A percentile compares a stretch with the other conserved stretches of the same genome.
These are phyloP conservation scores for Bolboschoenoplectus hybrid DNA, from an alignment of 202 grass and related monocot species.

Conservation along the genomic window DNA sequence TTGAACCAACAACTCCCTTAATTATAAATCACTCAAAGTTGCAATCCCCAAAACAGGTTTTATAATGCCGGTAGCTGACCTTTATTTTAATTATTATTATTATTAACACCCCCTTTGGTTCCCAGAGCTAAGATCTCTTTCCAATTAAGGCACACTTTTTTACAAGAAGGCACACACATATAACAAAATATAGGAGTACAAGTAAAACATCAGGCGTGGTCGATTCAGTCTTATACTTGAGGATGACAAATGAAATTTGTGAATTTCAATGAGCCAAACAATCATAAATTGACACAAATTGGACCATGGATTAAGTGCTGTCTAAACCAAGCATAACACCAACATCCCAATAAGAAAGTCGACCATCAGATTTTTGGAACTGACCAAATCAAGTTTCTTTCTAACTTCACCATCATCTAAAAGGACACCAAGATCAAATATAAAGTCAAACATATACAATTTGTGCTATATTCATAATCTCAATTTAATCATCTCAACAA, in stretches of 20 bases:
- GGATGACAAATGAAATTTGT: no score
- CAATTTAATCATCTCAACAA: constrained; percentile 17
- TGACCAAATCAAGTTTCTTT: not conserved
- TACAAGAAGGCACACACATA: not conserved
- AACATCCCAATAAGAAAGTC: not conserved
- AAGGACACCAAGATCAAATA: not conserved
- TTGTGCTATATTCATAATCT: not conserved
- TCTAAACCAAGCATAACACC: not conserved
- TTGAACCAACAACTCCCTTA: not conserved
- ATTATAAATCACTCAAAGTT: not conserved
- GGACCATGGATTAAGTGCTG: not conserved
- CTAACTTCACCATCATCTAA: not conserved
- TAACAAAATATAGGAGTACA: not conserved
- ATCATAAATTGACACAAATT: not conserved
- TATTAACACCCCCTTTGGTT: not conserved
- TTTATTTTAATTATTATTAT: not conserved
- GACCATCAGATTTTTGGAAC: not conserved
- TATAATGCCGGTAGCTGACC: not conserved
- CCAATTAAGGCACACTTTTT: not conserved
- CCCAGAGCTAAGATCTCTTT: not conserved
- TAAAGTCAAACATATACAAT: constrained; percentile 13
- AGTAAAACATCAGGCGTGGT: not conserved
- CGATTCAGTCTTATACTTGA: no score
- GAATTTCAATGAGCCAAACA: no score
- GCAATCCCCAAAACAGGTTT: not conserved